Base-by-base conservation (phyloP, 352 stramenopile species). In the Hyphochytrium catenoides region DNA sequence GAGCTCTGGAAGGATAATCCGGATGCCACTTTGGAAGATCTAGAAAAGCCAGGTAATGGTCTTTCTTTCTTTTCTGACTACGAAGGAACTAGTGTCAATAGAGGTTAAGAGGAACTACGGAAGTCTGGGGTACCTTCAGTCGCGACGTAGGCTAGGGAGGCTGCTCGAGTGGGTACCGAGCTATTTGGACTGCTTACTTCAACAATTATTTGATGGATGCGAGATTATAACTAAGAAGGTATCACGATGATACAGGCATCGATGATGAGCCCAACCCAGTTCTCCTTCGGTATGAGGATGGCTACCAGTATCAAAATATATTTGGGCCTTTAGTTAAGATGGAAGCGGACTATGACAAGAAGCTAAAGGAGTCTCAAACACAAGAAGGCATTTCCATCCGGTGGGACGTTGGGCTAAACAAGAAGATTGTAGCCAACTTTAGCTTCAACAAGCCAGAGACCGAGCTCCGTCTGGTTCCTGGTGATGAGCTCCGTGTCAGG, bases 291-390 rank as follows among this genome's bases (percentile, higher is more conserved):
- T 98, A 98, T 51, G 85, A 98, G 38, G 89, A 99, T 51, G 92
- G 89, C 17, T 98, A 96, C 54, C 88, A 99, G 61, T 99, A 98
- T 62, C 90, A 98, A 56, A 97, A 97, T 57, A 79, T 99, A 31
- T 77, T 99, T 42, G 89, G 79, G 3, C 91, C 93, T 8, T 54
- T 99, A 8, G 89, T 99, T n/a, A 96, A 98, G 56, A 86, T 97
- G 57, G 92, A 99, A 61, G 93, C 90, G 3, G 90, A 98, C 59
- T 96, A 98, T 44, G 92, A 99, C 63, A 93, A 93, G 52, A 89
- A 94, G 52, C 95, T 97, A 62, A 98, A 97, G 54, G 87, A 96
- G 44, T 66, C 70, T 41, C 66, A 96, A 55, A 94, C 73, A 0
- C 82, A 96, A 47, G 86, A 96, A 35, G 74, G 65, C 16, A 63